Percentiles rank a stretch among this genome's conserved stretches.
Conservation (phyloP, 768 basidiomycete genomes). For the Kwoniella europaea region DNA sequence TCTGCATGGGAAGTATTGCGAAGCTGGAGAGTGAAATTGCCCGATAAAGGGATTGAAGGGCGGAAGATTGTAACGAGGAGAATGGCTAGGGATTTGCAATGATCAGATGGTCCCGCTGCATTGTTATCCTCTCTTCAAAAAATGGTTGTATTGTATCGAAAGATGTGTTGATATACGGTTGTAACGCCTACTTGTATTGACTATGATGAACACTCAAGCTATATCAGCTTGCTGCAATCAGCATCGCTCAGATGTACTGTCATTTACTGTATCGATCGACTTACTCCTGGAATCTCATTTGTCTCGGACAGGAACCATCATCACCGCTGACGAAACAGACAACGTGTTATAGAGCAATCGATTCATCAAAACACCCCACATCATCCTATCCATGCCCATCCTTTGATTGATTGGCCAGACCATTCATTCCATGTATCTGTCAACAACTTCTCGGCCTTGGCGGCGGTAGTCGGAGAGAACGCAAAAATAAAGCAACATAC, state of each 20-base stretch:
- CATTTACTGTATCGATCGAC: neutral
- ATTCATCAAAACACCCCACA: too few species aligned
- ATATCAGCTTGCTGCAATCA: too few species aligned
- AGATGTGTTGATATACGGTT: neutral
- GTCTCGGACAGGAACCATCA: too few species aligned
- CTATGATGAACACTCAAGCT: neutral
- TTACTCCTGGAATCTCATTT: neutral
- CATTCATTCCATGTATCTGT: too few species aligned
- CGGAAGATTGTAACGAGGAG: conserved; percentile 17
- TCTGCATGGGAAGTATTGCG: conserved; percentile 19
- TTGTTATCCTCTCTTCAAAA: too few species aligned
- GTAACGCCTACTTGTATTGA: neutral
- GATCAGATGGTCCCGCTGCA: neutral
- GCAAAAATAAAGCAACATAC: neutral
- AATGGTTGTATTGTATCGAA: neutral
- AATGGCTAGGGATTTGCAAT: conserved; percentile 13
- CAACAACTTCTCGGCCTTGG: neutral
- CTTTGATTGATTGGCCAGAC: too few species aligned
- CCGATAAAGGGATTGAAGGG: conserved; percentile 15
- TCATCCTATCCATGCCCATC: too few species aligned
- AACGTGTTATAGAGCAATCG: too few species aligned
- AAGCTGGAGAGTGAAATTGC: conserved; percentile 20
- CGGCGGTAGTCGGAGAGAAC: neutral
- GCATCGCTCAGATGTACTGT: neutral
- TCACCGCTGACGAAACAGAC: too few species aligned